Conservation (phyloP, 768 basidiomycete species). For the Dictyophora rubrovolvata region DNA sequence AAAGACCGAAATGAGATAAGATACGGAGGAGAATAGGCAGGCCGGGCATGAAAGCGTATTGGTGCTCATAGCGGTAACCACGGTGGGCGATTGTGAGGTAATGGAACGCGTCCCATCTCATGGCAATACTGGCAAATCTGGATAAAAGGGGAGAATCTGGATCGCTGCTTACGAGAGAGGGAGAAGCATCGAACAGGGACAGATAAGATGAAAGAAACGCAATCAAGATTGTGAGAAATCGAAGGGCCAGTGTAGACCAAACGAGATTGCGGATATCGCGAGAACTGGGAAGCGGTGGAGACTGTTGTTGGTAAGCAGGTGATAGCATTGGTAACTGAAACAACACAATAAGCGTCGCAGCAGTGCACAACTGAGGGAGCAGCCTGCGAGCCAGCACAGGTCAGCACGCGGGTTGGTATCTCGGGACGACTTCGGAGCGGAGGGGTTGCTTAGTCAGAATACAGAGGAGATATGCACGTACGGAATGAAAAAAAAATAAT, state of each 20-base stretch:
- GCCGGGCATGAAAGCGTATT: conserved; percentile 83
- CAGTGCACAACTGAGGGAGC: too few relatives aligned
- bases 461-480: too few relatives aligned
- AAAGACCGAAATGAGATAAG: neutral
- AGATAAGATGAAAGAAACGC: conserved; percentile 4
- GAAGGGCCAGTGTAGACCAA: neutral
- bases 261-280: neutral
- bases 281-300: too few relatives aligned
- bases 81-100: conserved; percentile 58
- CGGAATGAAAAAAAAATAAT: too few relatives aligned
- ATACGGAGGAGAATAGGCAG: conserved; percentile 32
- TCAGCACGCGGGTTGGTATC: too few relatives aligned
- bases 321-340: too few relatives aligned
- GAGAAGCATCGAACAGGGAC: conserved; percentile 1
- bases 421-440: too few relatives aligned
- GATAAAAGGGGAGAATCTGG: neutral
- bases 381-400: too few relatives aligned
- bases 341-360: too few relatives aligned
- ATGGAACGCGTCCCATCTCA: conserved; percentile 88
- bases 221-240: neutral
- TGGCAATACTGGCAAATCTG: conserved; percentile 7
- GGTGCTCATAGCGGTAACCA: conserved; percentile 59
- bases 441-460: too few relatives aligned
- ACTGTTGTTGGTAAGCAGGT: too few relatives aligned
- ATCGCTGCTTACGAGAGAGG: neutral